Evolutionary conservation across 164 flowering plant genomes (phyloP).

Genomic region (Annona cherimola): DNA sequence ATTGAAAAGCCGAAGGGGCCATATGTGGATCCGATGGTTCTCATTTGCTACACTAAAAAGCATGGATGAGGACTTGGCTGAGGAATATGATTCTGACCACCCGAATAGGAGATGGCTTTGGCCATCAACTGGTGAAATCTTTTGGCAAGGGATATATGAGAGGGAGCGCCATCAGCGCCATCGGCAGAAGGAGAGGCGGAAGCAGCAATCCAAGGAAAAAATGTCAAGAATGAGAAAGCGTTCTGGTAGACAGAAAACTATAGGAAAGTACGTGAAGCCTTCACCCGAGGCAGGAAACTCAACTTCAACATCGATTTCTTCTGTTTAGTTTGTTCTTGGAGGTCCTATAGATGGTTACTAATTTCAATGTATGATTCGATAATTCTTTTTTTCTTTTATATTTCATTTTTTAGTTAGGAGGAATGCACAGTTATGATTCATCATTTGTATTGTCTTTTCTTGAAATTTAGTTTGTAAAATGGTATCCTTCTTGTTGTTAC

Average conservation of each 20-base stretch:
- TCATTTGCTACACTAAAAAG: conserved; percentile 63
- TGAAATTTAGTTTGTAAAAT: conserved; percentile 24
- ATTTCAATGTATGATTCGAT: conserved; percentile 18
- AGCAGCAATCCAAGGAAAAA: conserved; percentile 66
- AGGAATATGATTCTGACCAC: conserved; percentile 64
- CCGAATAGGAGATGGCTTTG: conserved; percentile 64
- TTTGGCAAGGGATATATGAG: conserved; percentile 81
- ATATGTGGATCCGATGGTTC: conserved; percentile 94
- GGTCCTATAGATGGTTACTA: conserved; percentile 5
- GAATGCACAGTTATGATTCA: conserved; percentile 24
- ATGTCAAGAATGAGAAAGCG: conserved; percentile 48
- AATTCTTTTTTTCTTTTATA: conserved; percentile 25
- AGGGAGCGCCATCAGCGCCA: conserved; percentile 57
- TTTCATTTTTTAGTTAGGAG: conserved; percentile 14
- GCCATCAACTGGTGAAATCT: conserved; percentile 93
- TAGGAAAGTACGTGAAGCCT: conserved; percentile 91
- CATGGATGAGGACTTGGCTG: conserved; percentile 97
- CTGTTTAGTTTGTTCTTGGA: conserved; percentile 4
- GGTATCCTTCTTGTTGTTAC: conserved; percentile 31
- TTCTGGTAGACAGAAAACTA: conserved; percentile 41
- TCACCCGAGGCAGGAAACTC: conserved; percentile 34
- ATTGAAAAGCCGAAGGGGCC: conserved; percentile 58
- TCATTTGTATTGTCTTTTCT: conserved; percentile 6
- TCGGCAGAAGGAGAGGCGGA: conserved; percentile 57
- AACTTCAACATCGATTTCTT: conserved; percentile 24